Conservation (phyloP, 1,139 yeast species). For the Debaryomyces sp. region DNA sequence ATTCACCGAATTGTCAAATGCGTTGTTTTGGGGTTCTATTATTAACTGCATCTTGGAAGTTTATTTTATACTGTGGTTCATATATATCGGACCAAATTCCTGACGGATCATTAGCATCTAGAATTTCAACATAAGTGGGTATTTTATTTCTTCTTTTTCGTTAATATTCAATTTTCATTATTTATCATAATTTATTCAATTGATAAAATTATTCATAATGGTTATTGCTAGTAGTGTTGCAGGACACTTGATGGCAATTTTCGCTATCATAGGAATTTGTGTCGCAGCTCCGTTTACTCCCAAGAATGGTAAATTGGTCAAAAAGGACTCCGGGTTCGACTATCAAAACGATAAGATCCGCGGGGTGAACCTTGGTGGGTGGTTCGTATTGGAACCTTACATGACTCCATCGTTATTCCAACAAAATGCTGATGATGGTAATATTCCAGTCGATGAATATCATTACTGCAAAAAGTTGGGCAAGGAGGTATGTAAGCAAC, state of each 20-base stretch:
- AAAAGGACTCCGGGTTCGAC: conserved; percentile 34
- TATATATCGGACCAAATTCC: conserved; percentile 1
- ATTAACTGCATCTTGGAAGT: neutral
- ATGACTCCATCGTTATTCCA: conserved; percentile 84
- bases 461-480: conserved; percentile 70
- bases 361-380: conserved; percentile 91
- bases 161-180: neutral
- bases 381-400: conserved; percentile 85
- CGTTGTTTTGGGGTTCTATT: neutral
- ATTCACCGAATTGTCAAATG: neutral
- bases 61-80: neutral
- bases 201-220: neutral
- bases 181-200: neutral
- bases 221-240: neutral
- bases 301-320: conserved; percentile 4
- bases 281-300: conserved; percentile 1
- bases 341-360: conserved; percentile 55
- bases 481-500: conserved; percentile 50
- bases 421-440: conserved; percentile 31
- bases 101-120: neutral
- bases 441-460: conserved; percentile 83
- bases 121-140: neutral
- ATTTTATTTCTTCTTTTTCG: neutral
- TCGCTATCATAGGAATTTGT: conserved; percentile 4
- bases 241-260: neutral